A percentile compares a stretch with the other conserved stretches of the same genome.
Evolutionary conservation across 176 grass and related monocot genomes (phyloP).

Genomic region (Carex myosuroides): DNA sequence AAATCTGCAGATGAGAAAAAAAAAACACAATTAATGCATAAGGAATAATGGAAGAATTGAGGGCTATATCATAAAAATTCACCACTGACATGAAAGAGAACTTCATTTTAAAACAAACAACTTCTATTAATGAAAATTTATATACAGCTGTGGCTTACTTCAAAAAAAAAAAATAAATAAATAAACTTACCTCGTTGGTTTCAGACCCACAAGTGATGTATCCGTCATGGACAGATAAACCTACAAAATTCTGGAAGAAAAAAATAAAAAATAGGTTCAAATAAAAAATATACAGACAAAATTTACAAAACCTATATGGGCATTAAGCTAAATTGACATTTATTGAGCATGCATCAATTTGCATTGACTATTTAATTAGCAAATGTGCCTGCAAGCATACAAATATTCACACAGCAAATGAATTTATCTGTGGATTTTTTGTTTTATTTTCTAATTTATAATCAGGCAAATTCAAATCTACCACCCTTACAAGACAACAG

Average conservation of each 20-base stretch:
- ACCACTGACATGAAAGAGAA: neutral
- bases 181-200: conserved; percentile 84
- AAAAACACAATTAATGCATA: neutral
- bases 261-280: conserved; percentile 5
- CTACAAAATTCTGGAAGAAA: conserved; percentile 93
- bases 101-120: conserved; percentile 24
- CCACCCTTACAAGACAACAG: neutral
- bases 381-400: neutral
- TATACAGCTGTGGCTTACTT: too few species aligned
- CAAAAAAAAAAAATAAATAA: neutral
- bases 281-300: neutral
- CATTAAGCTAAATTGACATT: neutral
- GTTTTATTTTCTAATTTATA: neutral
- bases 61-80: neutral
- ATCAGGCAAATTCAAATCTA: neutral
- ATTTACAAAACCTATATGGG: neutral
- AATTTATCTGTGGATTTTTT: neutral
- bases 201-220: conserved; percentile 96
- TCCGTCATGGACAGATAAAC: conserved; percentile 85
- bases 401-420: neutral
- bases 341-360: neutral
- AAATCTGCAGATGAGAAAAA: conserved; percentile 57
- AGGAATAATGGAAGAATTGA: neutral
- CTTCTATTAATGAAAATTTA: neutral
- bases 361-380: neutral